Conservation (phyloP, 495 filamentous ascomycete species). For the Darksidea phi region DNA sequence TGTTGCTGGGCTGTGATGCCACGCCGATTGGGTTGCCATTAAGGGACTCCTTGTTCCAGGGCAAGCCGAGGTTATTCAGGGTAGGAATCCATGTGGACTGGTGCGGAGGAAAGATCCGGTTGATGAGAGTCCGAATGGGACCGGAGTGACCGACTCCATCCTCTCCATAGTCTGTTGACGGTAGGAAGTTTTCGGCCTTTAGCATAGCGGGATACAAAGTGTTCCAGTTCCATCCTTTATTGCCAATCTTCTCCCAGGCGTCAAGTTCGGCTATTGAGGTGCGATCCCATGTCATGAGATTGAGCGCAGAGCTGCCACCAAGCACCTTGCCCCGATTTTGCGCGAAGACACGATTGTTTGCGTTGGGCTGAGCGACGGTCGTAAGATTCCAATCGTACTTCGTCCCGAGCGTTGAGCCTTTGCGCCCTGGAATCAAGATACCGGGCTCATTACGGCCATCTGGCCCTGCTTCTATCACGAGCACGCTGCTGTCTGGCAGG, state of each 20-base stretch:
- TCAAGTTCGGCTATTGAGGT: slow-evolving; percentile 3
- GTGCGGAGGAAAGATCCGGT: slow-evolving; percentile 39
- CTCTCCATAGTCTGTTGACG: slow-evolving; percentile 21
- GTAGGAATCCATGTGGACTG: slow-evolving; percentile 40
- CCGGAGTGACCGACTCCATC: slow-evolving; percentile 32
- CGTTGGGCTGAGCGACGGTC: slow-evolving; percentile 29
- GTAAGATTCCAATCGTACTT: slow-evolving; percentile 39
- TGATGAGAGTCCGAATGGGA: slow-evolving; percentile 42
- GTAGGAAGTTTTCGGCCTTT: slow-evolving; percentile 43
- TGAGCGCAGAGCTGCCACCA: slow-evolving; percentile 25
- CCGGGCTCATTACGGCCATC: slow-evolving; percentile 20
- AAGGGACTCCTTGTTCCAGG: slow-evolving; percentile 41
- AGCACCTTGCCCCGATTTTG: slow-evolving; percentile 37
- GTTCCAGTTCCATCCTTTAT: slow-evolving; percentile 24
- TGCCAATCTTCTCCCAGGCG: slow-evolving; percentile 18
- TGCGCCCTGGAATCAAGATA: slow-evolving; percentile 32
- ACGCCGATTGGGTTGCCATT: slow-evolving; percentile 44
- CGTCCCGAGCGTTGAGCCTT: slow-evolving; percentile 20
- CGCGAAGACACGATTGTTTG: slow-evolving; percentile 22
- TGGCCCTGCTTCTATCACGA: slow-evolving; percentile 37
- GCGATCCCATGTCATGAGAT: slow-evolving; percentile 24
- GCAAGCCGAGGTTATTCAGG: slow-evolving; percentile 38
- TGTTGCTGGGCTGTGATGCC: slow-evolving; percentile 45
- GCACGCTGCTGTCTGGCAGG: slow-evolving; percentile 16
- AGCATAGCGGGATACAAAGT: slow-evolving; percentile 42